Percentiles rank a stretch among this genome's conserved stretches.
phyloP scores from a whole-genome alignment of 257 asterid species.

The Ilex aquifolium region DNA sequence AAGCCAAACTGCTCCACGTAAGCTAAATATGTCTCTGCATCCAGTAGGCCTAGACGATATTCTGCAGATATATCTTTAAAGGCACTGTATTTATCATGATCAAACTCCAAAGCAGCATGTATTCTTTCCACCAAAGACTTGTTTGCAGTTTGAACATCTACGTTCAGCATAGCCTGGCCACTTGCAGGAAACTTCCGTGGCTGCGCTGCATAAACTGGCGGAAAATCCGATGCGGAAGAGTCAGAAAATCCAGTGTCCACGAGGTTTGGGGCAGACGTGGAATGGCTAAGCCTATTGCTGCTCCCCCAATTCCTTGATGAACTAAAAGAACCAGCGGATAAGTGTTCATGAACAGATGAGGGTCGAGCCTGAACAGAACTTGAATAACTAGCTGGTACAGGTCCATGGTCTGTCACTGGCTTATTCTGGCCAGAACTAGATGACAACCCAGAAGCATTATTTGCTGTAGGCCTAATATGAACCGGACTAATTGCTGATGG shows the following conservation, averaged over 20 bases:
- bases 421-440: conserved; percentile 45
- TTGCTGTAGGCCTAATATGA: conserved; percentile 56
- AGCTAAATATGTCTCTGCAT: conserved; percentile 65
- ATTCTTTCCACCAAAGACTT: conserved; percentile 81
- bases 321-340: conserved; percentile 35
- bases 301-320: conserved; percentile 48
- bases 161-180: conserved; percentile 33
- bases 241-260: conserved; percentile 37
- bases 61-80: conserved; percentile 77
- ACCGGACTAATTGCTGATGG: conserved; percentile 29
- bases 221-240: conserved; percentile 49
- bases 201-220: conserved; percentile 74
- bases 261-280: conserved; percentile 83
- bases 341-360: conserved; percentile 28
- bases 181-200: conserved; percentile 29
- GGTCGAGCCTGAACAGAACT: conserved; percentile 45
- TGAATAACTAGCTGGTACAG: conserved; percentile 34
- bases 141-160: conserved; percentile 76
- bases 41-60: conserved; percentile 67
- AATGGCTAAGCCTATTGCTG: conserved; percentile 45
- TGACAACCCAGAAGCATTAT: conserved; percentile 45
- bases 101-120: conserved; percentile 59
- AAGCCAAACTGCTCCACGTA: conserved; percentile 77
- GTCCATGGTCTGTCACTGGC: conserved; percentile 26
- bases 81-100: conserved; percentile 61